Percentiles rank a stretch among this genome's conserved stretches.
phyloP scores from a whole-genome alignment of 345 rosid genomes.

The Boechera stricta region DNA sequence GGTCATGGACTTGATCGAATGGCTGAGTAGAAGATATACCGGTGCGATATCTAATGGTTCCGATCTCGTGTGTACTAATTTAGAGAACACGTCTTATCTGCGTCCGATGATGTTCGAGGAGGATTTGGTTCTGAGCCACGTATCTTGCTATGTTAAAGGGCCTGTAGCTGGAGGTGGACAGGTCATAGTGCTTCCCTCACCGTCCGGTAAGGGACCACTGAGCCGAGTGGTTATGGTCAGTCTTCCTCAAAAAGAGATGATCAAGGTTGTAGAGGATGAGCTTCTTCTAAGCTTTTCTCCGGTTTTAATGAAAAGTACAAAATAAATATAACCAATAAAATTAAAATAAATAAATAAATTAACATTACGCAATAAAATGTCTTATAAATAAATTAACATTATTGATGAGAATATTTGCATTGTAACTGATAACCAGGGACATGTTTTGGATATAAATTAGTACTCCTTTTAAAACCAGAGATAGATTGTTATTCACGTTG shows the following conservation, averaged over 20 bases:
- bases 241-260: conserved; percentile 54
- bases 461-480: background rate
- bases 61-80: conserved; percentile 56
- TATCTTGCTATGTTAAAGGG: conserved; percentile 59
- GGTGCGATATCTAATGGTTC: conserved; percentile 43
- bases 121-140: conserved; percentile 44
- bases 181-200: conserved; percentile 57
- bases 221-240: conserved; percentile 64
- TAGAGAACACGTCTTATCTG: conserved; percentile 49
- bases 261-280: conserved; percentile 53
- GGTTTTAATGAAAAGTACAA: conserved; percentile 47
- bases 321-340: background rate
- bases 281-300: conserved; percentile 58
- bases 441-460: background rate
- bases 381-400: background rate
- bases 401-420: too few species aligned
- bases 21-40: conserved; percentile 48
- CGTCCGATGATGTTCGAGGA: conserved; percentile 51
- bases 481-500: background rate
- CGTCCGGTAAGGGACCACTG: conserved; percentile 46
- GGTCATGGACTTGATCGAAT: conserved; percentile 65
- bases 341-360: background rate
- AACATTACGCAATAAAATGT: background rate
- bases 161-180: conserved; percentile 54
- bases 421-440: background rate